Conservation (phyloP, 148 eudicot species). For the Camellia lanceoleosa region DNA sequence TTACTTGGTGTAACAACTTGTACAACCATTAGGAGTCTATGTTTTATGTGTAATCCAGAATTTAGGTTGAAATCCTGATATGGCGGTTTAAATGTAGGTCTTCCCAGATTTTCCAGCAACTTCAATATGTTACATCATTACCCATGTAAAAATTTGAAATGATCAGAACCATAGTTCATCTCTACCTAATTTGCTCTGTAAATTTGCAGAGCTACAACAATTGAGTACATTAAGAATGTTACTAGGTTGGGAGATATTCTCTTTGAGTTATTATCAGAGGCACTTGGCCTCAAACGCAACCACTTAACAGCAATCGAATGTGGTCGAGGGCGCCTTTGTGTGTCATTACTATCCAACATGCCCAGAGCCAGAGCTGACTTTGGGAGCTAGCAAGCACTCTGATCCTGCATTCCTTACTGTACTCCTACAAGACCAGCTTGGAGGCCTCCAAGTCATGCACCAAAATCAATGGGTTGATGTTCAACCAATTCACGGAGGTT, state of each 20-base stretch:
- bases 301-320: not conserved
- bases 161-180: too few species aligned
- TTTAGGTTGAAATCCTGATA: not conserved
- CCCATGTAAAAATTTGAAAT: too few species aligned
- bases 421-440: slow-evolving; percentile 4
- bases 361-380: slow-evolving; percentile 10
- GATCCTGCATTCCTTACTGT: slow-evolving; percentile 8
- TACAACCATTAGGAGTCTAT: too few species aligned
- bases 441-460: slow-evolving; percentile 5
- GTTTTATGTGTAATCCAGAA: too few species aligned
- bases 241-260: not conserved
- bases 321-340: not conserved
- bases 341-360: slow-evolving; percentile 9
- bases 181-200: not conserved
- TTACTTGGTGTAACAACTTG: too few species aligned
- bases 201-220: not conserved
- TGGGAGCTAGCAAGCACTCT: not conserved
- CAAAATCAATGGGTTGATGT: slow-evolving; percentile 10
- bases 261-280: slow-evolving; percentile 12
- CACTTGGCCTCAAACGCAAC: slow-evolving; percentile 4
- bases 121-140: too few species aligned
- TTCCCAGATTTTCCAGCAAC: too few species aligned
- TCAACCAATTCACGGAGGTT: not conserved
- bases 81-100: too few species aligned
- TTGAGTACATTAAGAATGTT: not conserved